Evolutionary conservation across 352 stramenopile species (phyloP).

Genomic region (Pythium vanterpoolii): DNA sequence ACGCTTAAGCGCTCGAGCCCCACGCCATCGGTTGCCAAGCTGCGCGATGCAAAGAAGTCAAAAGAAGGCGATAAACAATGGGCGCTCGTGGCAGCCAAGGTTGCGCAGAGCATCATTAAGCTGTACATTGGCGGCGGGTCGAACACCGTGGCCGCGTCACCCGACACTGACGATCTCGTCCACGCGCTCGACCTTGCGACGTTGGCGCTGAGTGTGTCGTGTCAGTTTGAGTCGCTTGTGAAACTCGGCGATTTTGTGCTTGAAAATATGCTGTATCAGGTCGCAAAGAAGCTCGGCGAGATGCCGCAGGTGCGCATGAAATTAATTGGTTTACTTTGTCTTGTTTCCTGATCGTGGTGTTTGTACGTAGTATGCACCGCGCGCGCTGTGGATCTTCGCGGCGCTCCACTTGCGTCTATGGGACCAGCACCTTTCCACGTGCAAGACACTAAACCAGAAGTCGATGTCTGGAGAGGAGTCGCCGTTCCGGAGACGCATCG

Average conservation of each 20-base stretch:
- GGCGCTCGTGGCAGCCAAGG: constrained; percentile 47
- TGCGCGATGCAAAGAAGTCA: background rate
- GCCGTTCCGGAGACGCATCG: background rate
- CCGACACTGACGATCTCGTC: constrained; percentile 24
- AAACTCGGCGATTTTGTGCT: constrained; percentile 57
- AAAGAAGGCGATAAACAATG: constrained; percentile 24
- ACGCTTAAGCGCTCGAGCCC: background rate
- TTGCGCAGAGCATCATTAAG: constrained; percentile 63
- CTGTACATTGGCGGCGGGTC: constrained; percentile 30
- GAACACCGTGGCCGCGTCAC: background rate
- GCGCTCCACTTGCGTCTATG: constrained; percentile 56
- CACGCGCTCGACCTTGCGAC: constrained; percentile 50
- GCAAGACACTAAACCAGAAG: constrained; percentile 15
- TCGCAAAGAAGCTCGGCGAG: constrained; percentile 69
- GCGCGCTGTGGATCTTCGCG: constrained; percentile 36
- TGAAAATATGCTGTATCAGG: constrained; percentile 80
- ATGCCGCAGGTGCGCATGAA: constrained; percentile 34
- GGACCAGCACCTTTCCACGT: constrained; percentile 31
- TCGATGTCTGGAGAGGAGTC: background rate
- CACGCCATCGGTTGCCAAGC: constrained; percentile 1
- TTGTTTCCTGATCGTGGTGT: background rate
- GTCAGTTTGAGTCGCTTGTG: constrained; percentile 37
- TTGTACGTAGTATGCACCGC: constrained; percentile 3
- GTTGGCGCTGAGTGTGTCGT: constrained; percentile 50
- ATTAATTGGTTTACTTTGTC: background rate